A percentile compares a stretch with the other conserved stretches of the same genome.
Evolutionary conservation across 208 protist species (phyloP).

Genomic region (Endotrypanum monterogeii): DNA sequence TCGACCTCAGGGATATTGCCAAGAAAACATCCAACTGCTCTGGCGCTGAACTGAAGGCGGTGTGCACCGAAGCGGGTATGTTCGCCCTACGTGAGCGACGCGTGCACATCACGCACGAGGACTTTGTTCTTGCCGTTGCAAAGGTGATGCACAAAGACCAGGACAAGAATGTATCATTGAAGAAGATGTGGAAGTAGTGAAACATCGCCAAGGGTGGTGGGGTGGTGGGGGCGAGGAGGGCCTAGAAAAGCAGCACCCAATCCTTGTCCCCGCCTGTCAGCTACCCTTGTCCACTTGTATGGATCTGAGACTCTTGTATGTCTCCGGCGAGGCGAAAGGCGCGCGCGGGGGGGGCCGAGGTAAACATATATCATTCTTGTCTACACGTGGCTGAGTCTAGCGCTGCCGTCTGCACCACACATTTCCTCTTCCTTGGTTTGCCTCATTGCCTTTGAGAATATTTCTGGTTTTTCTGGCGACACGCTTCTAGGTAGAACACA

Average conservation of each 20-base stretch:
- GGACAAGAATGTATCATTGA: constrained; percentile 97
- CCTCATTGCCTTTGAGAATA: no score
- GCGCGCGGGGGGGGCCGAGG: no score
- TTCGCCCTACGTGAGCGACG: constrained; percentile 99
- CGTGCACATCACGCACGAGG: constrained; percentile 99
- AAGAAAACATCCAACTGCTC: constrained; percentile 96
- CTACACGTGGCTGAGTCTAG: background rate
- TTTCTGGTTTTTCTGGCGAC: no score
- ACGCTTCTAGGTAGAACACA: no score
- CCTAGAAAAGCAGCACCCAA: background rate
- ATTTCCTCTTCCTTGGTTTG: no score
- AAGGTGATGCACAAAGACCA: constrained; percentile 99
- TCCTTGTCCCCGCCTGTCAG: no score
- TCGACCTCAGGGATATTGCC: constrained; percentile 98
- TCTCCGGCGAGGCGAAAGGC: background rate
- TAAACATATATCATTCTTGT: no score
- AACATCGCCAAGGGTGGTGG: background rate
- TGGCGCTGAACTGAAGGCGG: constrained; percentile 99
- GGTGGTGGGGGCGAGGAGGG: background rate
- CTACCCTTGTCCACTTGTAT: background rate
- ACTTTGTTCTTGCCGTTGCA: constrained; percentile 99
- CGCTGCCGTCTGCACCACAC: no score
- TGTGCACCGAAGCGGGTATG: constrained; percentile 98
- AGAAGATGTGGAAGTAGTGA: constrained; percentile 97
- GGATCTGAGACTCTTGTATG: background rate